Conservation (phyloP, 441 rosid genomes). For the Populus hybrid region DNA sequence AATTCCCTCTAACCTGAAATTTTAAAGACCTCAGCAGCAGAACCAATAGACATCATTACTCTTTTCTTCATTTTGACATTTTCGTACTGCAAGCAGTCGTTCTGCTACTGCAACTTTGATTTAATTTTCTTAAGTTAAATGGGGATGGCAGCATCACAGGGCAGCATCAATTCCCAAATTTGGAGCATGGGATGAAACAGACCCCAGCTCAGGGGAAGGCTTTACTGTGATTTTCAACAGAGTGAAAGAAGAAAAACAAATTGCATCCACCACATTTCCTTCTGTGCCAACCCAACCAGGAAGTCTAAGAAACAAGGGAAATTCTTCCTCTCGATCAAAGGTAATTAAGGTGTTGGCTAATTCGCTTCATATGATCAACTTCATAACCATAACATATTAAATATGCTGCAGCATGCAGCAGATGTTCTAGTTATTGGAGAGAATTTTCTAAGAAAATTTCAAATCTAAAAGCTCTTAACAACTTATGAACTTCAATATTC, state of each 20-base stretch:
- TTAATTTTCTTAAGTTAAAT: background rate
- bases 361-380: background rate
- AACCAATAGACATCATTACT: background rate
- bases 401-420: background rate
- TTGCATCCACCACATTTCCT: constrained; percentile 20
- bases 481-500: background rate
- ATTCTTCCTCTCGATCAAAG: background rate
- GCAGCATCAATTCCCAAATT: constrained; percentile 46
- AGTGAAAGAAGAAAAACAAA: constrained; percentile 43
- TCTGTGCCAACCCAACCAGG: constrained; percentile 1
- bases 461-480: background rate
- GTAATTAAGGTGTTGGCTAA: background rate
- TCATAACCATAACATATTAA: too few species aligned
- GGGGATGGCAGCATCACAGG: constrained; percentile 31
- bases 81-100: too few species aligned
- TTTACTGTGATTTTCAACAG: constrained; percentile 41
- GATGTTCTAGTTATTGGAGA: background rate
- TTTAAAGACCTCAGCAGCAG: background rate
- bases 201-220: constrained; percentile 45
- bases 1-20: too few species aligned
- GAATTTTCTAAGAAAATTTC: background rate
- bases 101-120: background rate
- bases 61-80: background rate
- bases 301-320: background rate
- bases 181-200: constrained; percentile 58